Conservation (phyloP, 2,329 filamentous ascomycete genomes). For the Fonsecaea pugnacius region DNA sequence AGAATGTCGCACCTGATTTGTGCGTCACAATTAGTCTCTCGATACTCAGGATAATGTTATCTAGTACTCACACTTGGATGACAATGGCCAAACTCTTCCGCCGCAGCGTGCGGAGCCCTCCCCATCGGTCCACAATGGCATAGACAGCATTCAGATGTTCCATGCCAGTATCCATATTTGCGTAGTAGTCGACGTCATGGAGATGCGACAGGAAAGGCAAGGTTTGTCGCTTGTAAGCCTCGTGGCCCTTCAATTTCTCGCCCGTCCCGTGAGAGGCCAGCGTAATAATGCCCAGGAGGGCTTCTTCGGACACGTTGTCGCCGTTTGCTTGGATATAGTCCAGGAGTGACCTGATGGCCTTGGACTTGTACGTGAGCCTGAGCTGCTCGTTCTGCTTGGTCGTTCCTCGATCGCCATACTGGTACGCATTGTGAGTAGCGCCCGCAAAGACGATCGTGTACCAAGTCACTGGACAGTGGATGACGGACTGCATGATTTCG, state of each 20-base stretch:
- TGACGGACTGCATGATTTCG: constrained; percentile 26
- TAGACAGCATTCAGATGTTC: constrained; percentile 26
- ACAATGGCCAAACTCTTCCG: constrained; percentile 21
- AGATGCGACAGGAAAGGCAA: constrained; percentile 16
- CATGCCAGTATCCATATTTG: constrained; percentile 18
- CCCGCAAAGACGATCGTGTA: constrained; percentile 24
- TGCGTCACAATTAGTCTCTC: background rate
- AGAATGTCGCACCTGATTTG: constrained; percentile 7
- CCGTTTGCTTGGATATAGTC: constrained; percentile 13
- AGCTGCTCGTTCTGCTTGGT: constrained; percentile 21
- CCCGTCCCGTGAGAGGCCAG: constrained; percentile 23
- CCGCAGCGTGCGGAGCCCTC: constrained; percentile 20
- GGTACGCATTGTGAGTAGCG: constrained; percentile 23
- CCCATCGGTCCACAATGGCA: constrained; percentile 21
- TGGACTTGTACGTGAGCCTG: constrained; percentile 21
- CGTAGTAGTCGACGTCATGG: constrained; percentile 25
- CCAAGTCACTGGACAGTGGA: constrained; percentile 14
- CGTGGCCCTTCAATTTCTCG: constrained; percentile 19
- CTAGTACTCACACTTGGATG: constrained; percentile 21
- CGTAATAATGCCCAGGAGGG: constrained; percentile 23
- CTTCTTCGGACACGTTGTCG: constrained; percentile 11
- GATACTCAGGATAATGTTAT: no score
- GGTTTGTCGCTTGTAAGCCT: constrained; percentile 13
- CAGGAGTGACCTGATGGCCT: constrained; percentile 21
- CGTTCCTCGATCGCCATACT: constrained; percentile 8